Percentiles rank a stretch among this genome's conserved stretches.
These are phyloP conservation scores for Kuraishia borneana DNA, from an alignment of 805 yeast genomes.

Conservation along the genomic window DNA sequence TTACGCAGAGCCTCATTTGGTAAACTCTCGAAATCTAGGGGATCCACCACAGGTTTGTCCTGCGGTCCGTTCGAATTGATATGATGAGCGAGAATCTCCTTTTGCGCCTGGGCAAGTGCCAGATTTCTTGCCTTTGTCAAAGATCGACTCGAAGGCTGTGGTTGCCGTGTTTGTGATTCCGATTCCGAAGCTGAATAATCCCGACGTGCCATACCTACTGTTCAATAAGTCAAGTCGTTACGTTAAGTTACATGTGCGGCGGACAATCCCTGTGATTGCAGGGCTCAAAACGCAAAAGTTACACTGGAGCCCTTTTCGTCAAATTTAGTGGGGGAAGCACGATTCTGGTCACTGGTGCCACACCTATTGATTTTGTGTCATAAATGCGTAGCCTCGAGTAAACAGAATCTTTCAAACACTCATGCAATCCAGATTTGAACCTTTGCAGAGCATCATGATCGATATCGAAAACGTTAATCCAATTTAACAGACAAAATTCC, in stretches of 20 bases:
- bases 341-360: too few relatives aligned
- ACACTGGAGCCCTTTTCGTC: neutral
- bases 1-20: slow-evolving; percentile 55
- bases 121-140: slow-evolving; percentile 51
- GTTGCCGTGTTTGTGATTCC: slow-evolving; percentile 17
- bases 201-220: neutral
- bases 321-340: slow-evolving; percentile 1
- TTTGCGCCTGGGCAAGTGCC: slow-evolving; percentile 58
- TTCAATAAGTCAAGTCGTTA: neutral
- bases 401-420: neutral
- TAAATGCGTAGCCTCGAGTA: slow-evolving; percentile 2
- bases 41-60: slow-evolving; percentile 37
- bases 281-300: neutral
- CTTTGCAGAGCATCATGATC: slow-evolving; percentile 3
- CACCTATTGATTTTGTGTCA: too few relatives aligned
- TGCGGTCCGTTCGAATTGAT: slow-evolving; percentile 67
- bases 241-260: neutral
- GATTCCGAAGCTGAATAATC: slow-evolving; percentile 17
- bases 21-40: slow-evolving; percentile 59
- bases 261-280: neutral
- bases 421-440: neutral
- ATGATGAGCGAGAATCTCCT: slow-evolving; percentile 54
- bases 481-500: slow-evolving; percentile 12
- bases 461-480: slow-evolving; percentile 13
- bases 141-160: slow-evolving; percentile 28